Percentiles rank a stretch among this genome's conserved stretches.
Conservation (phyloP, 805 yeast species). For the Suhomyces sp. region DNA sequence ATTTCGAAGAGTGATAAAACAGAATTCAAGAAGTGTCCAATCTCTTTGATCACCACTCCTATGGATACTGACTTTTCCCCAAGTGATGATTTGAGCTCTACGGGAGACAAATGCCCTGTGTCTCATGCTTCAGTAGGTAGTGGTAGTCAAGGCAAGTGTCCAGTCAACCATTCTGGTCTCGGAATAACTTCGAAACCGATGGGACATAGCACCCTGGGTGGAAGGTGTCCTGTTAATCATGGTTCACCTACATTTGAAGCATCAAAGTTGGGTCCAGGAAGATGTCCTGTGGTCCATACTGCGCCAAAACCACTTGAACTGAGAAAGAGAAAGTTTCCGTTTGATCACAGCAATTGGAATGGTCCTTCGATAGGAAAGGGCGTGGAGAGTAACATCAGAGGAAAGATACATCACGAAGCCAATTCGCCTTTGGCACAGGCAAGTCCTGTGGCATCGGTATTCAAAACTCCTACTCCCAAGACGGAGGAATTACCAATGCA, state of each 20-base stretch:
- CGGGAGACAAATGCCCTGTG: constrained; percentile 8
- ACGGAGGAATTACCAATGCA: constrained; percentile 1
- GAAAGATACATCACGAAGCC: constrained; percentile 5
- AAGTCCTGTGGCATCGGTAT: constrained; percentile 1
- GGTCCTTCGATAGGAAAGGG: constrained; percentile 9
- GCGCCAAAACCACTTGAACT: constrained; percentile 5
- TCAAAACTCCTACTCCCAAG: constrained; percentile 2
- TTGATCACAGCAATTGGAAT: constrained; percentile 22
- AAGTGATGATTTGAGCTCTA: background rate
- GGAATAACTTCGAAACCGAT: background rate
- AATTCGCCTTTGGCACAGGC: background rate
- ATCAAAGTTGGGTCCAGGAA: background rate
- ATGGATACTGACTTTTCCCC: constrained; percentile 14
- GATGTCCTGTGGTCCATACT: constrained; percentile 10
- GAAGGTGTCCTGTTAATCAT: constrained; percentile 11
- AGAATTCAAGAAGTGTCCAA: constrained; percentile 23
- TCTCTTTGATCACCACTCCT: constrained; percentile 23
- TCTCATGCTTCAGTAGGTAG: constrained; percentile 3
- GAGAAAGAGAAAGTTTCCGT: constrained; percentile 31
- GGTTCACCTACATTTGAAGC: background rate
- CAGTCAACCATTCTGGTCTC: background rate
- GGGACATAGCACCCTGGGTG: no score
- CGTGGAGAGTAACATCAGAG: constrained; percentile 21
- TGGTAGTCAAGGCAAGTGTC: background rate
- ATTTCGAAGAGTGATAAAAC: constrained; percentile 5